phyloP scores from a whole-genome alignment of 257 asterid species.

The Eucommia ulmoides region DNA sequence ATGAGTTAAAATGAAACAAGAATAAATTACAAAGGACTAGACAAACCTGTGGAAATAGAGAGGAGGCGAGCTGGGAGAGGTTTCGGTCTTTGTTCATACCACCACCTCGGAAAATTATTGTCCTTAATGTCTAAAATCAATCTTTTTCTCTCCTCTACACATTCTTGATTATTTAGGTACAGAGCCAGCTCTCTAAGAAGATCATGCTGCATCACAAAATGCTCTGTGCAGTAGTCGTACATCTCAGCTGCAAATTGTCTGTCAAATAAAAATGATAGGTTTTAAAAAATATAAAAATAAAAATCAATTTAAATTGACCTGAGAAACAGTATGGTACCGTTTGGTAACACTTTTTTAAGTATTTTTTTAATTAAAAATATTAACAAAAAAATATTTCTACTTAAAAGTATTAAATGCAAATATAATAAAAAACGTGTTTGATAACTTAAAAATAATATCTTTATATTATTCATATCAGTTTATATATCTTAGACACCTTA shows the following conservation, averaged over 20 bases:
- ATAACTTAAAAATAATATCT: no score
- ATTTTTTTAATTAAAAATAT: no score
- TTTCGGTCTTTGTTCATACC: conserved; percentile 11
- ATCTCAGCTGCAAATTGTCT: conserved; percentile 14
- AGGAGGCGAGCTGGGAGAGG: conserved; percentile 12
- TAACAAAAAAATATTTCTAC: no score
- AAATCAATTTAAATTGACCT: no score
- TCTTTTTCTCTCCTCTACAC: conserved; percentile 17
- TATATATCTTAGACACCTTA: no score
- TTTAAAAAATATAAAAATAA: no score
- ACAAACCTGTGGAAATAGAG: conserved; percentile 25
- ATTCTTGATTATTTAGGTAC: conserved; percentile 8
- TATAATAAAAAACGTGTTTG: no score
- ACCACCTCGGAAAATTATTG: conserved; percentile 17
- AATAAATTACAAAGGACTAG: no score
- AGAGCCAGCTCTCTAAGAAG: conserved; percentile 24
- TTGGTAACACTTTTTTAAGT: no score
- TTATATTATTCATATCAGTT: no score
- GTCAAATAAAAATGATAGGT: conserved; percentile 3
- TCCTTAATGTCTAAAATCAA: conserved; percentile 12
- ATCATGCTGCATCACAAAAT: conserved; percentile 24
- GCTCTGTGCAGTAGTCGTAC: conserved; percentile 17
- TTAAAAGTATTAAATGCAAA: no score
- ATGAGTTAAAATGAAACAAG: neutral
- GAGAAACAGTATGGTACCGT: no score